Conservation (phyloP, 192 early-diverging fungal genomes). For the Linnemannia zychae region DNA sequence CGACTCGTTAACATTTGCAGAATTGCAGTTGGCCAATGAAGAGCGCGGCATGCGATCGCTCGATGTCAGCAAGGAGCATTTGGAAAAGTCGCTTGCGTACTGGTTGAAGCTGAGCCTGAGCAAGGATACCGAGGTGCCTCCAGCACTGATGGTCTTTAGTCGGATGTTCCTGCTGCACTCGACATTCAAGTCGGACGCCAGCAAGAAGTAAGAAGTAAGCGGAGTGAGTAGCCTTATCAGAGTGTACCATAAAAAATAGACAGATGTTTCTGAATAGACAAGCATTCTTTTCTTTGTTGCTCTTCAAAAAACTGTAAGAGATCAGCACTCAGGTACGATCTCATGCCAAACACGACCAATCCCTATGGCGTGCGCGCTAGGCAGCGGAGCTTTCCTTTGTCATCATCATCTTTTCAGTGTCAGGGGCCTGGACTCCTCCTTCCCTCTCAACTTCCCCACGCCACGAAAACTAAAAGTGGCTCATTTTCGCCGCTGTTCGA, state of each 20-base stretch:
- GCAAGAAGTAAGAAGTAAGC: conserved; percentile 44
- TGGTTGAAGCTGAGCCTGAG: conserved; percentile 60
- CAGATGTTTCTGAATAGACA: no score
- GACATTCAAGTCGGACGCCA: conserved; percentile 55
- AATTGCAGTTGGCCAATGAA: conserved; percentile 62
- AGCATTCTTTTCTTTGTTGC: no score
- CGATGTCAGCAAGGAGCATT: conserved; percentile 50
- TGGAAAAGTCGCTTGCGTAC: conserved; percentile 60
- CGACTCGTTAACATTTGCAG: conserved; percentile 48
- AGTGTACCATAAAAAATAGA: neutral
- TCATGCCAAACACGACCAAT: neutral
- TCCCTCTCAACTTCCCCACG: conserved; percentile 3
- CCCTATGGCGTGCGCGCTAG: neutral
- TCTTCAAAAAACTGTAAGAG: no score
- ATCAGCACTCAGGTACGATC: neutral
- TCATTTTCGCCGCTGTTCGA: neutral
- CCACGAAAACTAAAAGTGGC: conserved; percentile 13
- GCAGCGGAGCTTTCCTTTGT: conserved; percentile 10
- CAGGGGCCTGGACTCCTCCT: neutral
- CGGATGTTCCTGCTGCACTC: conserved; percentile 67
- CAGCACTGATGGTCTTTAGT: conserved; percentile 64
- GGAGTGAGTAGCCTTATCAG: neutral
- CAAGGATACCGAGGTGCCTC: conserved; percentile 47
- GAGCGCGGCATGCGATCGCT: conserved; percentile 70
- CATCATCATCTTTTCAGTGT: neutral